These are phyloP conservation scores for Diutina mesorugosa DNA, from an alignment of 1,139 yeast genomes.

Conservation along the genomic window DNA sequence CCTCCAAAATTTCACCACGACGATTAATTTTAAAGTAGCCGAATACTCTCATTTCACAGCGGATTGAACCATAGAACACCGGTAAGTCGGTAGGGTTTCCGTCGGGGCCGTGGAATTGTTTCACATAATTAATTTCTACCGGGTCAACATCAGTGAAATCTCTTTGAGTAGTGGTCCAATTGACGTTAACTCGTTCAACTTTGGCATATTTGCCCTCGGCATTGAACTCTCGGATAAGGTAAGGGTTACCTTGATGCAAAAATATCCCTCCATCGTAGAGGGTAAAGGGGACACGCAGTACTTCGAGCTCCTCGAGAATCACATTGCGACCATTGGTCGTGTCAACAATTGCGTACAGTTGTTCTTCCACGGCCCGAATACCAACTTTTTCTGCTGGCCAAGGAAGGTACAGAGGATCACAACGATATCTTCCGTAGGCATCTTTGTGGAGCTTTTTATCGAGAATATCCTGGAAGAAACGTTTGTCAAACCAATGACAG, in stretches of 20 bases:
- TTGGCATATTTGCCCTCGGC: constrained; percentile 65
- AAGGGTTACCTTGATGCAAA: constrained; percentile 86
- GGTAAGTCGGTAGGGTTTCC: constrained; percentile 37
- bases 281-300: constrained; percentile 78
- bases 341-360: constrained; percentile 77
- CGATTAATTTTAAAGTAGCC: constrained; percentile 85
- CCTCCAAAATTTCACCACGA: constrained; percentile 69
- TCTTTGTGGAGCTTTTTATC: constrained; percentile 32
- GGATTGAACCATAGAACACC: constrained; percentile 61
- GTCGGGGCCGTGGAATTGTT: constrained; percentile 28
- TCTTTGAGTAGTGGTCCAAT: constrained; percentile 85
- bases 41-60: constrained; percentile 66
- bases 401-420: constrained; percentile 52
- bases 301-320: constrained; percentile 85
- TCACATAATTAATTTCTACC: constrained; percentile 48
- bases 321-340: constrained; percentile 60
- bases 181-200: constrained; percentile 79
- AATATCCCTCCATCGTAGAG: constrained; percentile 92
- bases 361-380: constrained; percentile 74
- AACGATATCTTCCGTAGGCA: constrained; percentile 42
- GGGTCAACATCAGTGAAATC: constrained; percentile 94
- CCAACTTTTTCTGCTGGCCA: constrained; percentile 69
- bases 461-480: neutral
- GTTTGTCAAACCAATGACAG: constrained; percentile 1
- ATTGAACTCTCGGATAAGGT: constrained; percentile 73